Evolutionary conservation across 768 basidiomycete genomes (phyloP), one percentile per base, ranked within the genome.

Genomic region (Phallus indusiatus): DNA sequence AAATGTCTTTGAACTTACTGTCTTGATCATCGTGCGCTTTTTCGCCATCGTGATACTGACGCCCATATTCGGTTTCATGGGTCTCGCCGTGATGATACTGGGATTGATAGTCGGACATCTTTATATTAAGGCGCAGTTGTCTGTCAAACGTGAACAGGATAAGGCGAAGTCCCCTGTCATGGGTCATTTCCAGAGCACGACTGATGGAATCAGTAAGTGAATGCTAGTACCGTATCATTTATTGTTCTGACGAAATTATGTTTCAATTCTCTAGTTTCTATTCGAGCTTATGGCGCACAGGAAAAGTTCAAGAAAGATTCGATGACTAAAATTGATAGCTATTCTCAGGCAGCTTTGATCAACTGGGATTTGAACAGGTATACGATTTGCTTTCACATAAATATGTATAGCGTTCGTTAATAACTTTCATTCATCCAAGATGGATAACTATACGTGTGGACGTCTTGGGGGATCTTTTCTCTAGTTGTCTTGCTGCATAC

Each of bases 121-220:
- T 14, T 83, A 82, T 66, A 80, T 83, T 64, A 74, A 74, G 60
- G 78, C 79, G 5, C 82, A 84, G 62, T 71, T 82, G 16, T 73
- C 76, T 12, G 76, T 81, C 60, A 83, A 83, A 69, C 73, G 81
- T 18, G 78, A 81, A 67, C 77, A 79, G 77, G 78, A 75, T 48
- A 78, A 78, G 55, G 72, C 74, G 4, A 74, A 75, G 51, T 71
- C 76, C 8, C 81, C 81, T 0, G 73, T 81, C 2, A 71, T 79
- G 53, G 76, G 74, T 17, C 77, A 78, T 68, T 72, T 82, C 69
- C 74, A 80, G 54, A 75, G 85, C 63, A 75, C 85, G 0, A 79
- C 88, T 37, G 70, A 76, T 60, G 86, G 85, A 7, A 64, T 85
- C 35, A 70, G 76, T 77, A 53, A 55, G 71, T 66, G 20, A 1